Base-by-base conservation (phyloP, 179 eudicot species). In the Silene coronaria region DNA sequence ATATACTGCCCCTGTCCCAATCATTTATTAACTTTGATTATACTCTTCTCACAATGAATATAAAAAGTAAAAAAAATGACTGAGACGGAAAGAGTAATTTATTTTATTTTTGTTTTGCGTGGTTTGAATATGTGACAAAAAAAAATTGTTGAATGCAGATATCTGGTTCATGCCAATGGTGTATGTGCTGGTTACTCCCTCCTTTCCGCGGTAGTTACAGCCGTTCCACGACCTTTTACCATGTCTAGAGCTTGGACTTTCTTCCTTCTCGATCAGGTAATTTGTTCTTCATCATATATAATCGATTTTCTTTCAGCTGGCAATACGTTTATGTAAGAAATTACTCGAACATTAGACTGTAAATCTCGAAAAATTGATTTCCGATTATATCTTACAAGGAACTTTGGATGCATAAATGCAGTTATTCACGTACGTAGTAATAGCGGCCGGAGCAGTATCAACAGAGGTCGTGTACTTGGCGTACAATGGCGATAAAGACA, bases 171-270 rank as follows among this genome's bases (percentile, higher is more conserved):
- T 82, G 99, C 97, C 17, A 95, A 91, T 74, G 97, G 97, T 14
- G 77, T 95, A 24, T 95, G 97, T 67, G 99, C 99, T 0, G 97
- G 93, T 22, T 95, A 95, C 57, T 95, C 99, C 6, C 89, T 95
- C 11, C 84, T 92, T 13, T 85, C 97, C 2, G 97, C 99, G 0
- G 85, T 87, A 3, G 85, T 87, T n/a, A 87, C 88, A 2, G 97
- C 96, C 7, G 83, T 95, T 60, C 93, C 97, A 36, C 91, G 96
- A 36, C 96, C 95, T 27, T 80, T 88, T 8, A 86, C 97, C 79
- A 86, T 87, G 88, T 85, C 88, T 32, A 82, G 96, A 71, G 99
- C 97, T 79, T 95, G 97, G 97, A 87, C 91, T 46, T 92, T 95
- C 89, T 95, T 92, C 87, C 79, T 93, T 74, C 92, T 95, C 0